Evolutionary conservation across 83 land plant genomes (phyloP), one percentile per base, ranked within the genome.

Genomic region (Picea abies): DNA sequence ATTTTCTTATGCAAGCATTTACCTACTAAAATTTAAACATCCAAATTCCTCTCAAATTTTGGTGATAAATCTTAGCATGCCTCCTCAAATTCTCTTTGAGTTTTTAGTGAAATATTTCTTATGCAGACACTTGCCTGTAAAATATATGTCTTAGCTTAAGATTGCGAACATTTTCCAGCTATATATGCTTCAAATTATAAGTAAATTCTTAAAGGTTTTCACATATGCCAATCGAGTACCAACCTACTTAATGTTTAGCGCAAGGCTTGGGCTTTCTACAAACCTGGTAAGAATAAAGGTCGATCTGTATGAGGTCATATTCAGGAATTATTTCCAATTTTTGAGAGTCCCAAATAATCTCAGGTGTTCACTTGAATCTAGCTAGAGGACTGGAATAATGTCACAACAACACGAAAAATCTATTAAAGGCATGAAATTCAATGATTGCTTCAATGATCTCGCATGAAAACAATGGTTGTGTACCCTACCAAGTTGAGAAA

Each of bases 241-340:
- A 75, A 29, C 11, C 26, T 75, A n/a, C 58, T 75, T 47, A 44
- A 14, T 14, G 26, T 41, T 47, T 47, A 29, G n/a, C 1, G 22
- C 26, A 23, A 41, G 25, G 29, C 3, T 20, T 14, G 1, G 17
- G 22, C 56, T 75, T 68, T 75, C 60, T 23, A 76, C 88, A 79
- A 66, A 96, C 99, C 89, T 96, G 99, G 75, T 95, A 97, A 12
- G 99, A 92, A 83, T 97, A 97, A 20, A 97, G 92, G 73, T 97
- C 99, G 39, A 97, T 97, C 85, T 97, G 98, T 39, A 98, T 88
- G 70, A 97, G 85, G 63, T 97, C 98, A 37, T 80, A 68, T 9
- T 96, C 92, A 22, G 93, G 79, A 63, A 97, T 82, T 87, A 95
- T 89, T 79, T 86, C 84, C 62, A 84, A 81, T 60, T 81, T 41